Conservation (phyloP, 2,329 filamentous ascomycete genomes). For the Colletotrichum paranaense region DNA sequence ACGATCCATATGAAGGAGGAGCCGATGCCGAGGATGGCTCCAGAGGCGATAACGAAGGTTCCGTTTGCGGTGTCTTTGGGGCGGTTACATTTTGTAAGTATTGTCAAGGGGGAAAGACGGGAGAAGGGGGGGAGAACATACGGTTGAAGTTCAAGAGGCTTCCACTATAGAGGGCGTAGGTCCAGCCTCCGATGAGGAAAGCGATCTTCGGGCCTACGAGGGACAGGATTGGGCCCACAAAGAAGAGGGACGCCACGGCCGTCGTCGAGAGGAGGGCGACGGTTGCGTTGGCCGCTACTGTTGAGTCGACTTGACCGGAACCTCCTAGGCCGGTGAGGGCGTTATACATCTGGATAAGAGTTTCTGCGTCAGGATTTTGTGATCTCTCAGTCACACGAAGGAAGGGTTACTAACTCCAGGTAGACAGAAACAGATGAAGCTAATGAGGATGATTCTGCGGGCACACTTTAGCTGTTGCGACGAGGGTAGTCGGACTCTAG, state of each 20-base stretch:
- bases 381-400: not conserved
- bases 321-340: constrained; percentile 57
- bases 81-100: no score
- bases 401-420: constrained; percentile 49
- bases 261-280: constrained; percentile 56
- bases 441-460: constrained; percentile 53
- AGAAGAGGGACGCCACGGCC: constrained; percentile 54
- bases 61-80: constrained; percentile 52
- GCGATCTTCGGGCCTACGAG: constrained; percentile 54
- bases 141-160: constrained; percentile 56
- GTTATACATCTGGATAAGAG: constrained; percentile 55
- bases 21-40: constrained; percentile 57
- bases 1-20: constrained; percentile 58
- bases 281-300: constrained; percentile 57
- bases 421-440: constrained; percentile 61
- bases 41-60: constrained; percentile 55
- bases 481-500: not conserved
- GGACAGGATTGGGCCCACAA: constrained; percentile 56
- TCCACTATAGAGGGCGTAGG: constrained; percentile 57
- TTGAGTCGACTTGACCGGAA: constrained; percentile 56
- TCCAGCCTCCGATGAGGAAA: constrained; percentile 57
- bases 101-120: constrained; percentile 24
- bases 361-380: not conserved
- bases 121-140: constrained; percentile 51
- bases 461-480: constrained; percentile 1